Base-by-base conservation (phyloP, 1,284 basidiomycete species). In the Cutaneotrichosporon sp. region DNA sequence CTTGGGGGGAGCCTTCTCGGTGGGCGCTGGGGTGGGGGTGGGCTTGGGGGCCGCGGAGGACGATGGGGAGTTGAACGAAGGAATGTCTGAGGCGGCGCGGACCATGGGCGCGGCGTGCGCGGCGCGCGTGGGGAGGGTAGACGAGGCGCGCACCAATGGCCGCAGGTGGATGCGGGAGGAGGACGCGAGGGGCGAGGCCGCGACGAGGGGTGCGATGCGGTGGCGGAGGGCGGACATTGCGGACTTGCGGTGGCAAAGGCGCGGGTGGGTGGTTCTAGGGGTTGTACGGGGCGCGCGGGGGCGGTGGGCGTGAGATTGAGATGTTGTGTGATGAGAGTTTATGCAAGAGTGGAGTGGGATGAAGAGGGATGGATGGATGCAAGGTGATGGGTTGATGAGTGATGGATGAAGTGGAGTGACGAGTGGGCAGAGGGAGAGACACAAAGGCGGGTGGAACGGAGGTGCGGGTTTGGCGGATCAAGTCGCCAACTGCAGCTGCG, bases 41-140 rank as follows among this genome's bases (percentile, higher is more conserved):
- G 58, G 10, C 18, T 33, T 55, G 22, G 65, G 36, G 38, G 34
- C 10, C 16, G 56, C 55, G 27, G 16, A 36, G 16, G 46, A n/a
- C 33, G 24, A 49, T 4, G 54, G 9, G 36, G 34, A 54, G 55
- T 5, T 52, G 62, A n/a, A 55, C 20, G 13, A 59, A 50, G 27
- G 68, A 43, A 52, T 22, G 20, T 64, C 58, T 24, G 60, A 16
- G 43, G 62, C 49, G 58, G 42, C 60, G 59, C 42, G 62, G 54
- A 55, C 63, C 27, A 22, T n/a, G n/a, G 61, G 33, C 2, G 54
- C 25, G 42, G 31, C 61, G 54, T 63, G 61, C 25, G 54, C 56
- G 27, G 61, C 61, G 36, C 57, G 52, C 16, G 53, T 42, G 10
- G 61, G 61, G 22, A 51, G 49, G 1, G 61, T 63, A 1, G 61